Base-by-base conservation (phyloP, 139 green algal species). In the Klebsormidium nitens region DNA sequence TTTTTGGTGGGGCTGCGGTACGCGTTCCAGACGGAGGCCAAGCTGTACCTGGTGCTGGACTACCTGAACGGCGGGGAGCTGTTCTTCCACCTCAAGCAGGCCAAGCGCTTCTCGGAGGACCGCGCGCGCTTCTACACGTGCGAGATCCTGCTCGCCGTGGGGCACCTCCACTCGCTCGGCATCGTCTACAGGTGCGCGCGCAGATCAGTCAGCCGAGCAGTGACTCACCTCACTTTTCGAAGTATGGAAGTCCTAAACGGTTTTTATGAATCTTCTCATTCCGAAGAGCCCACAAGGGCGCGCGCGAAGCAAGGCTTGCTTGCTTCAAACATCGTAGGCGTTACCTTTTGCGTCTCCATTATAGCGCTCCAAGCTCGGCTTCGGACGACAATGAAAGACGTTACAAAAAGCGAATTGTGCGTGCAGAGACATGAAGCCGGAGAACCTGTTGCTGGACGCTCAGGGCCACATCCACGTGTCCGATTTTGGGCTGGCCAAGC, bases 41-140 rank as follows among this genome's bases (percentile, higher is more conserved):
- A 97, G 82, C 85, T 98, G 32, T 98, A 97, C 81, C 81, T 98
- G 59, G 83, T 98, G 2, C 79, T 98, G 46, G 93, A 98, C 77
- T 98, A 96, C 72, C 85, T 98, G 66, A 96, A 95, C 71, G 93
- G 93, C 0, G 93, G 93, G 1, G 91, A 98, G 68, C 85, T 98
- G 2, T 98, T 98, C 83, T 98, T 95, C 77, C 90, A 96, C 66
- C 84, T 98, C 28, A 97, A 73, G 86, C 29, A 69, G 87, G 17
- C 17, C 26, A 64, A 64, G 19, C 49, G 36, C 14, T 83, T 82
- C 59, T 46, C 35, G 52, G 92, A 97, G 70, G 71, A 87, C 14
- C 82, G 91, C 35, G 89, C 91, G 0, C 81, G 89, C 5, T 87
- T 97, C 59, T 98, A 97, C 82, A 83, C 84, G 0, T 90, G 90